Evolutionary conservation across 768 basidiomycete species (phyloP), one percentile per base, ranked within the genome.

Genomic region (Mycena indigotica): DNA sequence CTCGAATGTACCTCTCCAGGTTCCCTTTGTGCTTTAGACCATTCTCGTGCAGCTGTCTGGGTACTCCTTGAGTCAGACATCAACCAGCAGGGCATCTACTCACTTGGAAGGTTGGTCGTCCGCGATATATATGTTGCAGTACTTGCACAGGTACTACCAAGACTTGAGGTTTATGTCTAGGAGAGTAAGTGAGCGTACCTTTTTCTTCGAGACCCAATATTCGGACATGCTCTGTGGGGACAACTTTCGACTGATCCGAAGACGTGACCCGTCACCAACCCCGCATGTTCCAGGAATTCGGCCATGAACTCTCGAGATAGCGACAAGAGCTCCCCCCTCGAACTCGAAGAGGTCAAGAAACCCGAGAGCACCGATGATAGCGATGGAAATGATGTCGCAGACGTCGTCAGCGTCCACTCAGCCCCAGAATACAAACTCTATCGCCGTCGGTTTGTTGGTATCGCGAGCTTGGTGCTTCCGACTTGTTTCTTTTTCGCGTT

Each of bases 61-160:
- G n/a, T 10, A n/a, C 35, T 10, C 10, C 10, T 10, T 38, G n/a
- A 38, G 35, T 38, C 12, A n/a, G 35, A 10, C 12, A 10, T 38
- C 12, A n/a, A 38, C 12, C 35, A 38, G 35, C 12, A n/a, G 10
- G 35, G 35, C 12, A 38, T n/a, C n/a, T 10, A 38, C 10, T 93
- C 84, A 80, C 51, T 91, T 82, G 1, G 96, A 98, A 58, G 97
- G 90, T 10, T 80, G 93, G 79, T 99, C 96, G 75, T 99, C 97
- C 52, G 94, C 84, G 60, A 99, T 98, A 77, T 88, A 98, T 61
- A 93, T 94, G 50, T 94, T 91, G 77, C 97, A 98, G 78, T 98
- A 98, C 70, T 95, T 94, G 86, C 95, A 97, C 70, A 84, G 90
- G 74, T 95, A 96, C 46, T 28, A 12, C 32, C 10, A 35, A 35